These are phyloP conservation scores for Monosporozyma siamensis DNA, from an alignment of 805 yeast species.

Conservation along the genomic window DNA sequence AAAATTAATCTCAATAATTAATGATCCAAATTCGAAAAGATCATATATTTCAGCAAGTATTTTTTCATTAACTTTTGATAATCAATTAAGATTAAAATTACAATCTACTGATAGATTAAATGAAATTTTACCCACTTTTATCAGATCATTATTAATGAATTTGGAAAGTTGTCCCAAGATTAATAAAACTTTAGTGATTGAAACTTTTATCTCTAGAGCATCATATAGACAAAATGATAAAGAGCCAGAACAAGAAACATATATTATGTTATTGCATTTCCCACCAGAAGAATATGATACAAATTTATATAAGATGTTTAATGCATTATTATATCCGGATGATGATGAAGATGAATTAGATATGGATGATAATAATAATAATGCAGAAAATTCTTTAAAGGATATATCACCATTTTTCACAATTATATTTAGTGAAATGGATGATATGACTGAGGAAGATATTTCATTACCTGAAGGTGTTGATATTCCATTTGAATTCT, in stretches of 20 bases:
- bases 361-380: conserved; percentile 2
- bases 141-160: conserved; percentile 19
- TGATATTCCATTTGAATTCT: conserved; percentile 26
- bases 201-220: conserved; percentile 24
- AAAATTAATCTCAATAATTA: conserved; percentile 17
- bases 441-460: conserved; percentile 17
- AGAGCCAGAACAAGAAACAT: conserved; percentile 13
- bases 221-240: conserved; percentile 15
- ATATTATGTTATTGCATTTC: conserved; percentile 25
- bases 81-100: conserved; percentile 13
- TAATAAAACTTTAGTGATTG: conserved; percentile 8
- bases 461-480: conserved; percentile 16
- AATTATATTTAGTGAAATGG: conserved; percentile 26
- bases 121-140: conserved; percentile 24
- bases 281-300: conserved; percentile 28
- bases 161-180: conserved; percentile 17
- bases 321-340: conserved; percentile 23
- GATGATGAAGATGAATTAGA: conserved; percentile 8
- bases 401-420: conserved; percentile 24
- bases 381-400: conserved; percentile 19
- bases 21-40: conserved; percentile 16
- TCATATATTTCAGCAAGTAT: conserved; percentile 18
- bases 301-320: conserved; percentile 28
- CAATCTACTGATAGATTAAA: conserved; percentile 21
- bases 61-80: conserved; percentile 16